These are phyloP conservation scores for Ophiobolus disseminans DNA, from an alignment of 2,329 filamentous ascomycete species.

Conservation along the genomic window DNA sequence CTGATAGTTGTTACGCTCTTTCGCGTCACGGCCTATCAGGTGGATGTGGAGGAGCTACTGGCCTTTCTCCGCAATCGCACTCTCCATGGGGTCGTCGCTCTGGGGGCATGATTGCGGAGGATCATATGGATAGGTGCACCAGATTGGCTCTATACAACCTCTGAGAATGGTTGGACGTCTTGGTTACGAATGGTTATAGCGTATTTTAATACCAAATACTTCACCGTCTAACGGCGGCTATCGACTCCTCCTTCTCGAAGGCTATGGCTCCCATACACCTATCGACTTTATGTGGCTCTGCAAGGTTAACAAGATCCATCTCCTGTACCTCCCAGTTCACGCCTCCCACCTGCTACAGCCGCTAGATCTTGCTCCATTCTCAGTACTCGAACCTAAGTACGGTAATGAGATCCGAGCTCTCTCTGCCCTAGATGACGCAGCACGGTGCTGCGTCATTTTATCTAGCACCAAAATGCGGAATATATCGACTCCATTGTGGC, in stretches of 20 bases:
- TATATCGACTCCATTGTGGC: constrained; percentile 22
- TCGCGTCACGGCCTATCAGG: no score
- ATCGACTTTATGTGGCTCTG: constrained; percentile 10
- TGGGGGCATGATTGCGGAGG: no score
- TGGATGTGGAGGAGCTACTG: no score
- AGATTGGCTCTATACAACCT: constrained; percentile 18
- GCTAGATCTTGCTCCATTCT: constrained; percentile 19
- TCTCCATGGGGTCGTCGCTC: no score
- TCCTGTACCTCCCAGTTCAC: constrained; percentile 16
- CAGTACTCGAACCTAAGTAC: constrained; percentile 12
- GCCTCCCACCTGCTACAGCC: constrained; percentile 19
- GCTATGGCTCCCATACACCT: constrained; percentile 12
- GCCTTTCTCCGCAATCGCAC: no score
- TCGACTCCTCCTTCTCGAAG: constrained; percentile 13
- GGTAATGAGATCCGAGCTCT: constrained; percentile 11
- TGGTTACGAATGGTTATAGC: constrained; percentile 7
- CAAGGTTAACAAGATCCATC: constrained; percentile 3
- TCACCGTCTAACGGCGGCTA: background rate
- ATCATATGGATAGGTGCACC: no score
- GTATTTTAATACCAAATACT: constrained; percentile 12
- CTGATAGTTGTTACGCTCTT: no score
- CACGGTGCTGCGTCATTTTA: no score
- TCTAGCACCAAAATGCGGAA: constrained; percentile 17
- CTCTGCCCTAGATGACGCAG: constrained; percentile 12
- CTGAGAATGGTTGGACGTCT: constrained; percentile 19